Base-by-base conservation (phyloP, 129 eudicot species). In the Sambucus nigra region DNA sequence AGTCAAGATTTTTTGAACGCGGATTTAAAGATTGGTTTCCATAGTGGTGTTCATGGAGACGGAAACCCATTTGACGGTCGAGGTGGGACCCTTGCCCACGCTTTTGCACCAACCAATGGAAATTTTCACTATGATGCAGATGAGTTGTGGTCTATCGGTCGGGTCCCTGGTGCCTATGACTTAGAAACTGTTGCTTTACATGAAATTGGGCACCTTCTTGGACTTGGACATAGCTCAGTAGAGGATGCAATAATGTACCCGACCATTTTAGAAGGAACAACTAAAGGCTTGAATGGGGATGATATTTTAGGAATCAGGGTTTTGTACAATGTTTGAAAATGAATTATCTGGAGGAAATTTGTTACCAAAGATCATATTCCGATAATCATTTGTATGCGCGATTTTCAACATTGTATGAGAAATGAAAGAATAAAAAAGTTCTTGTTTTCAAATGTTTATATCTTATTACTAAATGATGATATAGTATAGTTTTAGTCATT, bases 131-230 rank as follows among this genome's bases (percentile, higher is more conserved):
- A 18, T 3, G 71, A 71, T 46, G 71, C 60, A 9, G 77, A 71
- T 24, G 71, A 64, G 46, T 7, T 35, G 7, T 71, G 71, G 67
- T 64, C 71, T 20, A 15, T 29, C 0, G 62, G 62, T 5, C 55
- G 59, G 24, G 41, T 28, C 27, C 28, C 51, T 0, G 47, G 47
- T 8, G 51, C 56, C 0, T 53, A 22, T 13, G 62, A 71, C 47
- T n/a, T 71, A 45, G 67, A 71, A 18, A 40, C 63, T 6, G 67
- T 64, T 25, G 71, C 71, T 2, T 15, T 58, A 31, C 76, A 73
- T 44, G 79, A 73, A 38, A 66, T 73, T 1, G 79, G 79, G 23
- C 79, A 63, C 53, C 69, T 63, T 52, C 45, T 52, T 25, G 69
- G 69, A 25, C 69, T 63, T 15, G 21, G 24, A 4, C 69, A 63